Evolutionary conservation across 1,139 yeast genomes (phyloP).

Genomic region (Taiozyma sp.): DNA sequence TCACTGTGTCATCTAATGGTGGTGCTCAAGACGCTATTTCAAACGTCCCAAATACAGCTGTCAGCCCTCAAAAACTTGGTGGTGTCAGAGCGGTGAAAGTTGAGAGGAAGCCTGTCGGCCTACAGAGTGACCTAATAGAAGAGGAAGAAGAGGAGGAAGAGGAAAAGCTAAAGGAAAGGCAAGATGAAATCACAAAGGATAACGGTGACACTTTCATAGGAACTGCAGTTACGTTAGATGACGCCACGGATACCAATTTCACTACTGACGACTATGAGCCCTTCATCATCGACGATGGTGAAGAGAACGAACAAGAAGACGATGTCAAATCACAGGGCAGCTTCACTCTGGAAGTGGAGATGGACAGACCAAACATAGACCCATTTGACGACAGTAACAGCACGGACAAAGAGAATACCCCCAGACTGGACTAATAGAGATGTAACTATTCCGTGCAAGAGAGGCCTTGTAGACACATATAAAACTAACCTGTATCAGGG

Average conservation of each 20-base stretch:
- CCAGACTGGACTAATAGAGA: not conserved
- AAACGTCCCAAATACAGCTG: conserved; percentile 18
- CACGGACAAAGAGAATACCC: not conserved
- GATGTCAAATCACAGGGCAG: conserved; percentile 17
- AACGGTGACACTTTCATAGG: not conserved
- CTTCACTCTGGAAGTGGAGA: conserved; percentile 21
- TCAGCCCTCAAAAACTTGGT: conserved; percentile 19
- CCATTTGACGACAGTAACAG: conserved; percentile 18
- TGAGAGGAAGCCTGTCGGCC: conserved; percentile 6
- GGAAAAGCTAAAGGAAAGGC: conserved; percentile 16
- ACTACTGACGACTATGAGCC: conserved; percentile 20
- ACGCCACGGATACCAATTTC: not conserved
- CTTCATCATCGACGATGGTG: conserved; percentile 21
- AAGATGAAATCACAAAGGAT: conserved; percentile 3
- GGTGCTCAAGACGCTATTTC: not conserved
- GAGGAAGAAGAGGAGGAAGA: conserved; percentile 22
- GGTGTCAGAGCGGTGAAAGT: conserved; percentile 21
- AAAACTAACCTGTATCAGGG: not conserved
- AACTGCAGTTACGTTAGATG: not conserved
- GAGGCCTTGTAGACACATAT: not conserved
- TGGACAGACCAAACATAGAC: conserved; percentile 12
- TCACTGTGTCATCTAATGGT: conserved; percentile 39
- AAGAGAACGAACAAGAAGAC: conserved; percentile 12
- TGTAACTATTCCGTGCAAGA: no score
- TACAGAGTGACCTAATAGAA: conserved; percentile 12